A percentile compares a stretch with the other conserved stretches of the same genome.
Conservation (phyloP, 345 rosid genomes). For the Raphanus sativus region DNA sequence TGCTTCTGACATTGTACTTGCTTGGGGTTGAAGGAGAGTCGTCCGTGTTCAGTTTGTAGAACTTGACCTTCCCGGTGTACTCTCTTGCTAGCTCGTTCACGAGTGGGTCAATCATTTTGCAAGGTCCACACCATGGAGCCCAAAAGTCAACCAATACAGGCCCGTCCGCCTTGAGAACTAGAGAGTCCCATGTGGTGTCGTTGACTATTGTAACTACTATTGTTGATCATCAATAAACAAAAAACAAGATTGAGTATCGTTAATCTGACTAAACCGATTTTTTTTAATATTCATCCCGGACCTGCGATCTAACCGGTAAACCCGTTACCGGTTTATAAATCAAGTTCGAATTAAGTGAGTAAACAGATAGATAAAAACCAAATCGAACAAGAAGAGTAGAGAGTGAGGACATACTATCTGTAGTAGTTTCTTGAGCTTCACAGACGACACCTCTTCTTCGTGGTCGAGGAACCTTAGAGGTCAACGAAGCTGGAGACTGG, state of each 20-base stretch:
- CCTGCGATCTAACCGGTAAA: no score
- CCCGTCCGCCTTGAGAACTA: slow-evolving; percentile 54
- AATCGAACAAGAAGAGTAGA: slow-evolving; percentile 11
- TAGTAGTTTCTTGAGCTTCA: slow-evolving; percentile 52
- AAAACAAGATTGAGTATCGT: not conserved
- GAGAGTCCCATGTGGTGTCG: slow-evolving; percentile 55
- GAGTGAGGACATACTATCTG: slow-evolving; percentile 39
- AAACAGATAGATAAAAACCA: not conserved
- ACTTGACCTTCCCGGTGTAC: slow-evolving; percentile 52
- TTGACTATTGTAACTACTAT: slow-evolving; percentile 52
- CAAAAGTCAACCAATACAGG: slow-evolving; percentile 62
- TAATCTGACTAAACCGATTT: slow-evolving; percentile 11
- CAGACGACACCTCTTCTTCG: slow-evolving; percentile 46
- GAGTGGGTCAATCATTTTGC: slow-evolving; percentile 56
- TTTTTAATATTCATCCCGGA: not conserved
- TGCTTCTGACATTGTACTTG: slow-evolving; percentile 53
- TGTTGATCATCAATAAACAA: not conserved
- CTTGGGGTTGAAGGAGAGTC: slow-evolving; percentile 55
- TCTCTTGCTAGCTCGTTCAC: slow-evolving; percentile 55
- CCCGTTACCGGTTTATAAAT: no score
- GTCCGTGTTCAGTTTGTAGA: slow-evolving; percentile 53
- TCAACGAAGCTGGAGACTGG: slow-evolving; percentile 30
- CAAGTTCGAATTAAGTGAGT: no score
- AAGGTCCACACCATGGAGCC: slow-evolving; percentile 76
- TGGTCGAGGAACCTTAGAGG: slow-evolving; percentile 42